Percentiles rank a stretch among this genome's conserved stretches.
phyloP scores from a whole-genome alignment of 345 rosid genomes.

The Nasturtium officinale region DNA sequence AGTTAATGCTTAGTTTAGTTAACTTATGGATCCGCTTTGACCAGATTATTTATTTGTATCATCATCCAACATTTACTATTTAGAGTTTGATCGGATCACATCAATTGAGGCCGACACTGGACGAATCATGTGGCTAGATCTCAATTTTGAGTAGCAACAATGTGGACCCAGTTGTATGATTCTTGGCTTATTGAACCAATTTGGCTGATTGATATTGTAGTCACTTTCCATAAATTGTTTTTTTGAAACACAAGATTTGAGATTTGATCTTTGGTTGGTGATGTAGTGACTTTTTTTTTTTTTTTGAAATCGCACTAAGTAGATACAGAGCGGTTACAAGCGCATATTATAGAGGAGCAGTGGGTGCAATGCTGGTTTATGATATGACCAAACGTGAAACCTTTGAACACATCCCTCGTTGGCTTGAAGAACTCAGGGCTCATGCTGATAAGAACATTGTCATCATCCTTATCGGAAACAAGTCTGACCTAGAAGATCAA shows the following conservation, averaged over 20 bases:
- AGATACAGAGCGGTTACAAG: constrained; percentile 89
- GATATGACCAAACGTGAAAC: constrained; percentile 74
- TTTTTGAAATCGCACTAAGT: constrained; percentile 5
- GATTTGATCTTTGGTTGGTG: constrained; percentile 2
- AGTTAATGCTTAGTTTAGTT: too few species aligned
- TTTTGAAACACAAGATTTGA: not conserved
- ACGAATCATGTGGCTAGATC: not conserved
- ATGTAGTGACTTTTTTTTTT: constrained; percentile 8
- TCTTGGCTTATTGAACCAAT: not conserved
- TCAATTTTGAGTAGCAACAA: not conserved
- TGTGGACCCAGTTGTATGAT: not conserved
- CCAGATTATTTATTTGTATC: not conserved
- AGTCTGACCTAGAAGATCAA: constrained; percentile 67
- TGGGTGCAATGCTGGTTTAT: constrained; percentile 87
- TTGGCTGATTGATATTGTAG: not conserved
- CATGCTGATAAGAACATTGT: constrained; percentile 88
- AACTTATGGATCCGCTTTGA: not conserved
- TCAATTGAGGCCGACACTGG: not conserved
- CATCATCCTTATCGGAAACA: constrained; percentile 74
- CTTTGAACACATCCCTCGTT: constrained; percentile 82
- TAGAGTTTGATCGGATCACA: not conserved
- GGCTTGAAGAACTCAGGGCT: constrained; percentile 78
- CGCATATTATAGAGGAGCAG: constrained; percentile 85
- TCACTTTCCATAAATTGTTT: not conserved
- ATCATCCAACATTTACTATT: not conserved